Conservation (phyloP, 1,139 yeast species). For the Blastobotrys malaysiensis region DNA sequence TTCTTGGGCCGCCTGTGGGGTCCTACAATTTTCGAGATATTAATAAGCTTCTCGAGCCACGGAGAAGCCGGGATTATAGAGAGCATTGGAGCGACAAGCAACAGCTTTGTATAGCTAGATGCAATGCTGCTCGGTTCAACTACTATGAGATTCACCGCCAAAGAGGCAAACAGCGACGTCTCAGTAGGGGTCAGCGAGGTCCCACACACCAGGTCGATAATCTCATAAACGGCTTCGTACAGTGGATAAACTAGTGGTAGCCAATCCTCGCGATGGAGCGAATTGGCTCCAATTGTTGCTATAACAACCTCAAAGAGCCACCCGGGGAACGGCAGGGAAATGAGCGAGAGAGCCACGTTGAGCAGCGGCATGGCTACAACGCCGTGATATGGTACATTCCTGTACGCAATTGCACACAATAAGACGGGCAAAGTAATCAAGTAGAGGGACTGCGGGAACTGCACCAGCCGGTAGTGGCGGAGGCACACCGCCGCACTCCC, state of each 20-base stretch:
- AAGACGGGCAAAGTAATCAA: not conserved
- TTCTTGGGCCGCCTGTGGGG: constrained; percentile 20
- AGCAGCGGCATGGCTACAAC: not conserved
- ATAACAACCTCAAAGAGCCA: not conserved
- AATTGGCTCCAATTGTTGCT: not conserved
- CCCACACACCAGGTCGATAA: constrained; percentile 15
- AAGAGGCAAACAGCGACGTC: constrained; percentile 20
- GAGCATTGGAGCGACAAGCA: constrained; percentile 15
- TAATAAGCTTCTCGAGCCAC: constrained; percentile 15
- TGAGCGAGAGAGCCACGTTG: not conserved
- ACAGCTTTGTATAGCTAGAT: constrained; percentile 5
- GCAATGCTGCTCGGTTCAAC: not conserved
- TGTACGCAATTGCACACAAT: not conserved
- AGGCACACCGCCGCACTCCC: not conserved
- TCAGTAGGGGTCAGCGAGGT: constrained; percentile 24
- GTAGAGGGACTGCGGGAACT: constrained; percentile 8
- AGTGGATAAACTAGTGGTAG: not conserved
- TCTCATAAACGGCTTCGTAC: constrained; percentile 5
- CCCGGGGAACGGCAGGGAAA: not conserved
- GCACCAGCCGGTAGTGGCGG: not conserved
- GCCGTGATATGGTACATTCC: not conserved
- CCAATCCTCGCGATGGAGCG: not conserved
- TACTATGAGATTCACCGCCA: constrained; percentile 20
- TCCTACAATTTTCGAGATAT: constrained; percentile 19
- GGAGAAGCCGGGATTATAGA: constrained; percentile 19